These are phyloP conservation scores for Aspergillus quadricinctus DNA, from an alignment of 2,329 filamentous ascomycete genomes.

Conservation along the genomic window DNA sequence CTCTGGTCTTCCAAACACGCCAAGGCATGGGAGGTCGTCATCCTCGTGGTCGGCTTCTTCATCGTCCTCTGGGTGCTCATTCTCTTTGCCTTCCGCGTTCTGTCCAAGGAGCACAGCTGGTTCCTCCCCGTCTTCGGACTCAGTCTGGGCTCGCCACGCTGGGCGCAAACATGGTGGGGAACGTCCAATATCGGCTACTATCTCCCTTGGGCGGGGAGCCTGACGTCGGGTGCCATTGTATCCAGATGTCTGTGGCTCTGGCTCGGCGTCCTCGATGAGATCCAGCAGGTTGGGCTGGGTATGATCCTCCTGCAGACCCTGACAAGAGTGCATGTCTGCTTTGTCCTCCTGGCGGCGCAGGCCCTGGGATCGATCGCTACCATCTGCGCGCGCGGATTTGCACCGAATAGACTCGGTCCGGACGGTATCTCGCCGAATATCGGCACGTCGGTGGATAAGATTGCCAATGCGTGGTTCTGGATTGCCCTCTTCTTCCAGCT, in stretches of 20 bases:
- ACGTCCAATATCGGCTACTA: conserved; percentile 56
- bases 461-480: conserved; percentile 56
- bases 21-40: conserved; percentile 53
- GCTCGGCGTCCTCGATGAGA: conserved; percentile 60
- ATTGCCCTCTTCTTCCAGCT: conserved; percentile 54
- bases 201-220: conserved; percentile 56
- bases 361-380: conserved; percentile 58
- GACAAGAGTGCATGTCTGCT: conserved; percentile 60
- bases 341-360: conserved; percentile 56
- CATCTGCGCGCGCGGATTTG: conserved; percentile 56
- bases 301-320: conserved; percentile 64
- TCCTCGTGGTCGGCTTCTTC: conserved; percentile 46
- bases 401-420: conserved; percentile 57
- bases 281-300: conserved; percentile 62
- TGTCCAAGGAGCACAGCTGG: conserved; percentile 59
- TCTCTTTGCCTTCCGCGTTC: conserved; percentile 45
- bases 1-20: conserved; percentile 55
- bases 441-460: conserved; percentile 41
- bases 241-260: conserved; percentile 60
- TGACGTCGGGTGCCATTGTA: conserved; percentile 50
- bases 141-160: conserved; percentile 59
- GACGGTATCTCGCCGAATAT: conserved; percentile 60
- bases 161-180: conserved; percentile 64
- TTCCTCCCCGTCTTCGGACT: conserved; percentile 64
- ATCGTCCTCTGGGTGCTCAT: conserved; percentile 52